These are phyloP conservation scores for Cubamyces sp. DNA, from an alignment of 768 basidiomycete species.

Conservation along the genomic window DNA sequence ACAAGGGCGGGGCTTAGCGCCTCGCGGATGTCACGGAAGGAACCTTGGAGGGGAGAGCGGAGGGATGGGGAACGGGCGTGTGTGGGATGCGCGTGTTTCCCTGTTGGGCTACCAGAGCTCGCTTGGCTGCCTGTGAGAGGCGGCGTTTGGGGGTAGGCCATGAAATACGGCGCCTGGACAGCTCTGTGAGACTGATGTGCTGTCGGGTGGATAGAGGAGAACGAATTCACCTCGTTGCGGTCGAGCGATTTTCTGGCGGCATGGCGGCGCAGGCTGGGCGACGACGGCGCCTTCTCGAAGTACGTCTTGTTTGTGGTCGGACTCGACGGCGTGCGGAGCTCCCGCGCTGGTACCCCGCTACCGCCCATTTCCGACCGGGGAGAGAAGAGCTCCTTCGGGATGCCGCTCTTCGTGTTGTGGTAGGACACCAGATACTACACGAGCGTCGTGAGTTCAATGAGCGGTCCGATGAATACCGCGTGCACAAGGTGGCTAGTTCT, in stretches of 20 bases:
- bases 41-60: conserved; percentile 26
- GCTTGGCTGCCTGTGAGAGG: conserved; percentile 31
- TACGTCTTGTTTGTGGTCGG: conserved; percentile 17
- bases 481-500: neutral
- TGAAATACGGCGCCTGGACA: conserved; percentile 23
- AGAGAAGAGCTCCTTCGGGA: conserved; percentile 22
- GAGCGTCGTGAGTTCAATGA: neutral
- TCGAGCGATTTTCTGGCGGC: conserved; percentile 30
- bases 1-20: conserved; percentile 18
- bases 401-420: conserved; percentile 22
- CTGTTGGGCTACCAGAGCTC: conserved; percentile 27
- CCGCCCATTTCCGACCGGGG: conserved; percentile 25
- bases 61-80: conserved; percentile 1
- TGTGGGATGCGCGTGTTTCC: neutral
- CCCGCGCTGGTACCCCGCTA: neutral
- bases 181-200: neutral
- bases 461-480: no score
- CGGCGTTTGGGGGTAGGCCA: conserved; percentile 35
- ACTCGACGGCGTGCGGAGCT: conserved; percentile 23
- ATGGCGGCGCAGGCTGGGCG: conserved; percentile 25
- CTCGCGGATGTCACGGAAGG: conserved; percentile 18
- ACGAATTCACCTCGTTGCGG: conserved; percentile 33
- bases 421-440: conserved; percentile 35
- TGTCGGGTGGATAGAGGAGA: neutral
- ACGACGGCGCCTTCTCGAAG: conserved; percentile 17